A percentile compares a stretch with the other conserved stretches of the same genome.
Conservation (phyloP, 768 basidiomycete genomes). For the Cubamyces lactineus region DNA sequence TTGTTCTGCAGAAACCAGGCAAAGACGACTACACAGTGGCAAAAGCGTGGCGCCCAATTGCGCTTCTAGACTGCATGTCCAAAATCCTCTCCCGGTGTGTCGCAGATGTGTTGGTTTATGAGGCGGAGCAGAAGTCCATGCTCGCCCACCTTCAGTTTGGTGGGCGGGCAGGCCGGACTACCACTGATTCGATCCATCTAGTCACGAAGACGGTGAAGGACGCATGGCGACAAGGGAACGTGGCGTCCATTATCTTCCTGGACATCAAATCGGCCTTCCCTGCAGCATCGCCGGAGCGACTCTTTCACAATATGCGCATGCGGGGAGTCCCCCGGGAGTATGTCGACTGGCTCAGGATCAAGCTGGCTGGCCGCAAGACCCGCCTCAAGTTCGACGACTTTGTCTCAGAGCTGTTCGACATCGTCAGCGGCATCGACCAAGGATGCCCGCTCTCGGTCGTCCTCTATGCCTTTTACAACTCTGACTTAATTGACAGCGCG, state of each 20-base stretch:
- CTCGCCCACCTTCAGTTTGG: conserved; percentile 31
- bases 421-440: conserved; percentile 37
- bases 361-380: conserved; percentile 24
- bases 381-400: conserved; percentile 33
- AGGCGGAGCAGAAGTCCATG: conserved; percentile 13
- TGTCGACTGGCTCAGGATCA: conserved; percentile 21
- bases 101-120: conserved; percentile 9
- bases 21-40: conserved; percentile 38
- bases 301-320: conserved; percentile 22
- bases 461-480: conserved; percentile 38
- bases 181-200: conserved; percentile 32
- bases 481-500: conserved; percentile 25
- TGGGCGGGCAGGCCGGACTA: conserved; percentile 27
- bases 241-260: conserved; percentile 35
- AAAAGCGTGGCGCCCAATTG: conserved; percentile 43
- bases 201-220: conserved; percentile 26
- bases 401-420: conserved; percentile 20
- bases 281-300: conserved; percentile 6
- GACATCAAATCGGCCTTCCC: conserved; percentile 41
- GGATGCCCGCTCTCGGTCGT: conserved; percentile 34
- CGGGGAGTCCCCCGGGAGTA: conserved; percentile 22
- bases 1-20: conserved; percentile 42
- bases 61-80: conserved; percentile 34
- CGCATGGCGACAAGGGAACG: conserved; percentile 29
- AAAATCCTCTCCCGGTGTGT: conserved; percentile 31